Base-by-base conservation (phyloP, 164 flowering plant genomes). In the Berberis thunbergii region DNA sequence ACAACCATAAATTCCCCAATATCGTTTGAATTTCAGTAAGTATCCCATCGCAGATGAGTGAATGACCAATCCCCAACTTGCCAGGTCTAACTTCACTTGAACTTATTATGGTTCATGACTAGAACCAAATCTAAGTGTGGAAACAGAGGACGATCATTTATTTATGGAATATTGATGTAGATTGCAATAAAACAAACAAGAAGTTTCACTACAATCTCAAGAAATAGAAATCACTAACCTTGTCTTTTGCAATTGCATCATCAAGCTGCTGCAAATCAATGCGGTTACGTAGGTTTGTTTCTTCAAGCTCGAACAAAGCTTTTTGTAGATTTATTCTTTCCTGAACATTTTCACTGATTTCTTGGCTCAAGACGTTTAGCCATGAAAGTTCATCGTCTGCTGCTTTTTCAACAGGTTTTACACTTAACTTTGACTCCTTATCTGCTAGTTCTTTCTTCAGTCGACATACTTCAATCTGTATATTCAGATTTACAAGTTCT, bases 231-330 rank as follows among this genome's bases (percentile, higher is more conserved):
- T 52, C 50, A 60, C 73, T 50, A 54, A 88, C 97, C 93, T 86
- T 92, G 62, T 88, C 84, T 67, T 84, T 82, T 66, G 85, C 85
- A 72, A 91, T 82, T 59, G 82, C 86, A 75, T 84, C 96, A 80
- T 91, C 97, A 58, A 91, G 89, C 67, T 84, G 86, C 70, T 83
- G 96, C 63, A 91, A 88, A 70, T 91, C 96, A 70, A 74, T 73
- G 39, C 90, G 94, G 70, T 86, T 88, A 49, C 71, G 80, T 67
- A 84, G 78, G 66, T 86, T 86, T 64, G 85, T 85, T 77, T 91
- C 97, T 74, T 91, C 97, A 59, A 91, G 85, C 65, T 91, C 97
- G 80, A 85, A 85, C 61, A 85, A 60, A 68, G 96, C 97, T 75
- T 84, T 91, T 75, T 91, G 96, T 63, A 91, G 74, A 72, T 91